Evolutionary conservation across 116 monocot species (phyloP).

Genomic region (Dioscorea cayenensis): DNA sequence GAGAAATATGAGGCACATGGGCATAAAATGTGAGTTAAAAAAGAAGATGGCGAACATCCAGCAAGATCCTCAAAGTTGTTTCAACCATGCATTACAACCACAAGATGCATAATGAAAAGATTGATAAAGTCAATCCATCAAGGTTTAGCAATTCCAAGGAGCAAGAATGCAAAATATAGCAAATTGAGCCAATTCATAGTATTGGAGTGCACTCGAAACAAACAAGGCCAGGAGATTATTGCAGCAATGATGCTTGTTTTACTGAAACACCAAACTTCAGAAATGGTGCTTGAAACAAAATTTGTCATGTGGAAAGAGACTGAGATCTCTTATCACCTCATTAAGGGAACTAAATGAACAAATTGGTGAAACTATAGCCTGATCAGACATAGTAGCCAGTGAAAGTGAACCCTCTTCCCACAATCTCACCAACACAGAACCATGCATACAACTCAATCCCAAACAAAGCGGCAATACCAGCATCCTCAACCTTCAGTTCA

Average conservation of each 20-base stretch:
- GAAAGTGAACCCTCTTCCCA: conserved; percentile 33
- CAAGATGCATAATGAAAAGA: too few species aligned
- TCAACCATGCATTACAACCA: too few species aligned
- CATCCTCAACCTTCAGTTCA: conserved; percentile 36
- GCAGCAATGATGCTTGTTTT: background rate
- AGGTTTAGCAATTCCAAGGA: background rate
- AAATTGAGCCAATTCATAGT: too few species aligned
- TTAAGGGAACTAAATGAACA: background rate
- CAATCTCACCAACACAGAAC: conserved; percentile 31
- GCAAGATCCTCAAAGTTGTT: too few species aligned
- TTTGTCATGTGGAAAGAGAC: conserved; percentile 1
- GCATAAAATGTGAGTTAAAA: too few species aligned
- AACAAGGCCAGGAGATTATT: conserved; percentile 9
- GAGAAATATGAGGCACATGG: too few species aligned
- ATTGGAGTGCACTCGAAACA: background rate
- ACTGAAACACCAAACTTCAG: background rate
- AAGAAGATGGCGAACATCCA: too few species aligned
- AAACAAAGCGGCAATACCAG: conserved; percentile 36
- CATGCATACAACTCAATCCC: conserved; percentile 33
- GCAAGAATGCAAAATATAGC: background rate
- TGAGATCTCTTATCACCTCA: conserved; percentile 4
- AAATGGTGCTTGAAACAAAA: conserved; percentile 6
- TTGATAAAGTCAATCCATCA: background rate
- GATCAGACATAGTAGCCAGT: conserved; percentile 33
- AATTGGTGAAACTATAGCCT: background rate